Base-by-base conservation (phyloP, 805 yeast genomes). In the Isabelozyma heimii region DNA sequence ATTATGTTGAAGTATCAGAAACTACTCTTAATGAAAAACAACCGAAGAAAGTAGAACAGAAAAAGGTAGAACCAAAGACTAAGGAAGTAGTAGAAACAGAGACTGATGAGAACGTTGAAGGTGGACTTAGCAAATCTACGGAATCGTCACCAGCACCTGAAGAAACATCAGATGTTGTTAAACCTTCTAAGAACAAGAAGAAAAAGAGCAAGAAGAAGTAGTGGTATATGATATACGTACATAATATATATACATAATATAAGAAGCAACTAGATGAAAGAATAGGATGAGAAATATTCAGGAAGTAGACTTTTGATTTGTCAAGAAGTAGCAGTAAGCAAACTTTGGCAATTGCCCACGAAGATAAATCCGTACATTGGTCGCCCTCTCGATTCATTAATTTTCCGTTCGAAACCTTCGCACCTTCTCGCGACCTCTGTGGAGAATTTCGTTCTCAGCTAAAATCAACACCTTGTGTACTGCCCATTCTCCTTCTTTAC, bases 1-100 rank as follows among this genome's bases (percentile, higher is more conserved):
- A 59, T 51, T 61, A 55, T 47, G 61, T 52, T 14, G 58, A 47
- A 8, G 43, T 45, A 43, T 50, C 59, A 13, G 62, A 58, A 44
- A 41, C 15, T n/a, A 9, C 40, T 15, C 24, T 20, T 6, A 20
- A 20, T 20, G 24, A 2, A 20, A 20, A 15, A 44, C 43, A 15
- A 52, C 54, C 6, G 44, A 15, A 41, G 5, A 43, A 42, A 43
- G 24, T 20, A 2, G 24, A 20, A 20, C 24, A 20, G 24, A 20
- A 20, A 20, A 20, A 20, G 10, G 40, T 42, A 40, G 24, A 20
- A 20, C 24, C 24, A 20, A 20, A 20, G 24, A 20, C 24, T 5
- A 45, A 37, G n/a, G 42, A 43, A 40, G n/a, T 5, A 33, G 14
- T 43, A 41, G 40, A 40, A 30, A 13, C 35, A 9, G 35, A 30